phyloP scores from a whole-genome alignment of 345 rosid genomes.

The Ceriops tagal region DNA sequence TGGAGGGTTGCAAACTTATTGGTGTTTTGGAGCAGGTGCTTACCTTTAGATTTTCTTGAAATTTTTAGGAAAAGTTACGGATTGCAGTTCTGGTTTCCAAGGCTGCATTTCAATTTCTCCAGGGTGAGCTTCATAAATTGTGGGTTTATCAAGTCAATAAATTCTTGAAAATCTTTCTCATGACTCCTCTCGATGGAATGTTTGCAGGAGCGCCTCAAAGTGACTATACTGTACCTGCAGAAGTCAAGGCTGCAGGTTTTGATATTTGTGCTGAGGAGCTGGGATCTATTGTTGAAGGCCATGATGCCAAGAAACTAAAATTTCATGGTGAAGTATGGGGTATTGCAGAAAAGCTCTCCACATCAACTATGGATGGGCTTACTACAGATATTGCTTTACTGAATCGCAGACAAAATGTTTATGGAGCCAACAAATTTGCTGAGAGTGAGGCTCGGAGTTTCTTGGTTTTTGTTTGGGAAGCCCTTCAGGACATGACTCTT shows the following conservation, averaged over 20 bases:
- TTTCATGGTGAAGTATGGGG: conserved; percentile 74
- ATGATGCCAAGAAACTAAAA: conserved; percentile 67
- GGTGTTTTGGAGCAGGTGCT: not conserved
- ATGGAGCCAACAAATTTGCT: conserved; percentile 80
- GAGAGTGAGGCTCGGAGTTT: conserved; percentile 59
- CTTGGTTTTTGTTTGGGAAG: conserved; percentile 92
- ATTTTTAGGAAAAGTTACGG: conserved; percentile 74
- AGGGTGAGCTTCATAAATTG: conserved; percentile 41
- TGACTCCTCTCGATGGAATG: not conserved
- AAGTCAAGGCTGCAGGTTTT: conserved; percentile 82
- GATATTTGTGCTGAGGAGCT: conserved; percentile 77
- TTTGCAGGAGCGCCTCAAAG: conserved; percentile 62
- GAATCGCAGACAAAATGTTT: conserved; percentile 57
- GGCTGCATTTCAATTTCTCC: conserved; percentile 81
- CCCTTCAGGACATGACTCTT: conserved; percentile 89
- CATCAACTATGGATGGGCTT: conserved; percentile 58
- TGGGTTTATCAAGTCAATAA: not conserved
- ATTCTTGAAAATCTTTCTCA: not conserved
- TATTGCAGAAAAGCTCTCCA: conserved; percentile 56
- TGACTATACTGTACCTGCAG: conserved; percentile 72
- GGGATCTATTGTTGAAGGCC: conserved; percentile 82
- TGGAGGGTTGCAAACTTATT: not conserved
- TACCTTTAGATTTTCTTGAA: not conserved
- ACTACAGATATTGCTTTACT: conserved; percentile 33
- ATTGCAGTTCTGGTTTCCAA: conserved; percentile 86